Conservation (phyloP, 2,329 filamentous ascomycete genomes). For the Samsoniella hepiali region DNA sequence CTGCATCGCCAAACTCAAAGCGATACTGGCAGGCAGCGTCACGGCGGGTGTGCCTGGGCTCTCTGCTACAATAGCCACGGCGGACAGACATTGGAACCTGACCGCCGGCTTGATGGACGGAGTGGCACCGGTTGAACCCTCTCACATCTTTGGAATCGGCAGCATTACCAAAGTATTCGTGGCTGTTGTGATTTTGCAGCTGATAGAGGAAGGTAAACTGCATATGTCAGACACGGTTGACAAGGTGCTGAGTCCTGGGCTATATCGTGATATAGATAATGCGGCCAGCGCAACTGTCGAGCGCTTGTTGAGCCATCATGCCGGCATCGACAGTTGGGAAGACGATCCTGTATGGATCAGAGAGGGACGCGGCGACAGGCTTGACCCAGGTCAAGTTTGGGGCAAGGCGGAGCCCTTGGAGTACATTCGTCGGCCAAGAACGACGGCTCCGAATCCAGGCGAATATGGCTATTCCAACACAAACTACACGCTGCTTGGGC, state of each 20-base stretch:
- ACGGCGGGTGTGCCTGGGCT: constrained; percentile 11
- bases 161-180: constrained; percentile 23
- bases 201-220: constrained; percentile 21
- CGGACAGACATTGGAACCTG: constrained; percentile 11
- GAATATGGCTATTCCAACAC: constrained; percentile 21
- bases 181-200: constrained; percentile 20
- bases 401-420: constrained; percentile 20
- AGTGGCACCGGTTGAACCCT: constrained; percentile 2
- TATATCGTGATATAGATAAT: constrained; percentile 18
- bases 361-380: constrained; percentile 17
- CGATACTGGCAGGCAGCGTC: neutral
- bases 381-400: constrained; percentile 19
- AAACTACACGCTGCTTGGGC: constrained; percentile 22
- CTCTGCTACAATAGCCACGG: constrained; percentile 16
- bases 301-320: constrained; percentile 17
- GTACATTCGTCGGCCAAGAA: constrained; percentile 20
- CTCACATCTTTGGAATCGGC: constrained; percentile 21
- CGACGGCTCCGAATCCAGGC: constrained; percentile 17
- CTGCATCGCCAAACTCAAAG: neutral
- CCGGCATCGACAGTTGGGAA: constrained; percentile 22
- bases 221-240: constrained; percentile 17
- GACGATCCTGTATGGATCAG: constrained; percentile 20
- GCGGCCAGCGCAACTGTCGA: constrained; percentile 14
- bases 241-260: constrained; percentile 5
- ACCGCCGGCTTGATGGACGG: constrained; percentile 6